These are phyloP conservation scores for Naganishia liquefaciens DNA, from an alignment of 1,284 basidiomycete species.

Conservation along the genomic window DNA sequence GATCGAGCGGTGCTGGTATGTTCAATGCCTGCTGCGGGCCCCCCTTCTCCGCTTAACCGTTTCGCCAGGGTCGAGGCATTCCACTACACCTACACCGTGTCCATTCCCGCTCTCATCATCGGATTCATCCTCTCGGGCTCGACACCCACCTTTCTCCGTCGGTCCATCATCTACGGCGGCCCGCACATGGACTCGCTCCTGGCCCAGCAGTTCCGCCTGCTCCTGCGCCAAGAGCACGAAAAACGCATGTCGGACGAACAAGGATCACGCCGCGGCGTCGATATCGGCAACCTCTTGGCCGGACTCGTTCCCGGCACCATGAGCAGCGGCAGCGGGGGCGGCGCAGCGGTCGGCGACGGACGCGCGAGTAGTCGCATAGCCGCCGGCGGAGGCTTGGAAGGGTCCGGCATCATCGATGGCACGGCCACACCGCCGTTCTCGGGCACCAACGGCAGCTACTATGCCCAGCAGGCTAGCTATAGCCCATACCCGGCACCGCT, in stretches of 20 bases:
- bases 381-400: neutral
- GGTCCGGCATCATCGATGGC: neutral
- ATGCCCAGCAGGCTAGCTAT: constrained; percentile 16
- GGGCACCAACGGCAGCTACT: constrained; percentile 25
- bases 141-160: constrained; percentile 47
- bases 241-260: constrained; percentile 34
- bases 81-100: constrained; percentile 52
- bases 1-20: constrained; percentile 55
- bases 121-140: constrained; percentile 50
- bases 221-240: constrained; percentile 49
- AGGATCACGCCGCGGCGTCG: constrained; percentile 29
- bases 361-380: constrained; percentile 21
- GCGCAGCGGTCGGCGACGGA: constrained; percentile 23
- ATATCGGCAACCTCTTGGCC: constrained; percentile 34
- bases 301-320: constrained; percentile 32
- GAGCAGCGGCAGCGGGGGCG: constrained; percentile 16
- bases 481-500: neutral
- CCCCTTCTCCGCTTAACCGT: neutral
- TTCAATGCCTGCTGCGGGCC: neutral
- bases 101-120: constrained; percentile 51
- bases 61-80: constrained; percentile 52
- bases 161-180: constrained; percentile 53
- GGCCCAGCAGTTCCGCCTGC: constrained; percentile 49
- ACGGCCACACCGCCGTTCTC: constrained; percentile 19
- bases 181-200: constrained; percentile 48